phyloP scores from a whole-genome alignment of 2,329 filamentous ascomycete species.

The Nemania sp. region DNA sequence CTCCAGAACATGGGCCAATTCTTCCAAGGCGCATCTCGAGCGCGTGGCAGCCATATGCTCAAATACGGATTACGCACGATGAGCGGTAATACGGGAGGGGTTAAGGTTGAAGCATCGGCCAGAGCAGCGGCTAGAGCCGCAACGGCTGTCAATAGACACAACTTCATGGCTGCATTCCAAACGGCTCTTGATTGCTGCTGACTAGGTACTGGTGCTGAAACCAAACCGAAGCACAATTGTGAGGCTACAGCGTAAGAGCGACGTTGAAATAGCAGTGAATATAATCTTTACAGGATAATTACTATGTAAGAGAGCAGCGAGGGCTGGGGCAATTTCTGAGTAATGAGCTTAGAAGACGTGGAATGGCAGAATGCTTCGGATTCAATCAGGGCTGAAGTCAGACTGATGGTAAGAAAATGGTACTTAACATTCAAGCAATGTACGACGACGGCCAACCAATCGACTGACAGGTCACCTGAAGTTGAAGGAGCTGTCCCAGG shows the following conservation, averaged over 20 bases:
- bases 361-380: not conserved
- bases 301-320: not conserved
- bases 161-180: slow-evolving; percentile 33
- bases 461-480: not conserved
- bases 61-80: slow-evolving; percentile 64
- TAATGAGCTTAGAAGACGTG: not conserved
- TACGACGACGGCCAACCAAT: slow-evolving; percentile 5
- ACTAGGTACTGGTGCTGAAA: not conserved
- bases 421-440: not conserved
- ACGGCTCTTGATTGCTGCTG: slow-evolving; percentile 18
- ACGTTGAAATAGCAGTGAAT: not conserved
- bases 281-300: slow-evolving; percentile 5
- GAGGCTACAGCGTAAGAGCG: not conserved
- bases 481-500: slow-evolving; percentile 3
- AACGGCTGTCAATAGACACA: slow-evolving; percentile 35
- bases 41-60: slow-evolving; percentile 65
- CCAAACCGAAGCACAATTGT: not conserved
- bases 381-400: slow-evolving; percentile 9
- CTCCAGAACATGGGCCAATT: slow-evolving; percentile 88
- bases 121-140: slow-evolving; percentile 38
- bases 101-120: slow-evolving; percentile 54
- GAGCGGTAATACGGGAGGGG: slow-evolving; percentile 59
- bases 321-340: not conserved
- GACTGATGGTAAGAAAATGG: slow-evolving; percentile 4
- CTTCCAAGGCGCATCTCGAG: slow-evolving; percentile 75